A percentile compares a stretch with the other conserved stretches of the same genome.
Conservation (phyloP, 108 stramenopile species). For the Hondaea fermentalgiana region DNA sequence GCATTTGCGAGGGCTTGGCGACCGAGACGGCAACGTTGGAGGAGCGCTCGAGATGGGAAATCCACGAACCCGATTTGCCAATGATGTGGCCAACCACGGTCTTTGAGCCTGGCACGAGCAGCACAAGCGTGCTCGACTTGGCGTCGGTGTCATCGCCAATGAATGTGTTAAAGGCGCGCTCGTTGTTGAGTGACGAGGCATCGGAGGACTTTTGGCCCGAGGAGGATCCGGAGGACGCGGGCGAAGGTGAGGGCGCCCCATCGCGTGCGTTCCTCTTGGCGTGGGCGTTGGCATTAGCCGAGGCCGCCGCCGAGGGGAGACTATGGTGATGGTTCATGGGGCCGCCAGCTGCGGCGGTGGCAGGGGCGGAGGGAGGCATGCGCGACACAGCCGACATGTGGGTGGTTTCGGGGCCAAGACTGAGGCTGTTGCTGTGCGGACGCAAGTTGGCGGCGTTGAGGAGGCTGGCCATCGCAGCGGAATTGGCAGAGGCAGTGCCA, state of each 20-base stretch:
- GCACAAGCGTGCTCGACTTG: background rate
- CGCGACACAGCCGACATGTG: no score
- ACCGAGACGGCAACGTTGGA: background rate
- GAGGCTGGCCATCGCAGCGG: background rate
- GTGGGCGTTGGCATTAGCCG: no score
- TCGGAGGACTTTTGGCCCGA: background rate
- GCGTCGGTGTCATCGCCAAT: background rate
- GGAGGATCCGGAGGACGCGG: background rate
- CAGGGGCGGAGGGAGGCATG: no score
- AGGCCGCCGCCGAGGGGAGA: no score
- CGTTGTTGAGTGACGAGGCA: background rate
- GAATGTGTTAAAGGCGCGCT: background rate
- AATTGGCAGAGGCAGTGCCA: background rate
- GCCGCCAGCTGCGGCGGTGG: no score
- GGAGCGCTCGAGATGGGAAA: background rate
- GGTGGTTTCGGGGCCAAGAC: no score
- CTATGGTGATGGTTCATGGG: no score
- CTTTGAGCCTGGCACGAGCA: background rate
- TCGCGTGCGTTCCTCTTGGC: no score
- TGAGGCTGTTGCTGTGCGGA: no score
- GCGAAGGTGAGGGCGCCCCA: no score
- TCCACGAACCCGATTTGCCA: background rate
- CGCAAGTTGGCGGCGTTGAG: background rate
- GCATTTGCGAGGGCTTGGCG: background rate
- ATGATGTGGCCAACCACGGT: background rate